phyloP scores from a whole-genome alignment of 2,329 filamentous ascomycete species.

The Penicillium sp. region DNA sequence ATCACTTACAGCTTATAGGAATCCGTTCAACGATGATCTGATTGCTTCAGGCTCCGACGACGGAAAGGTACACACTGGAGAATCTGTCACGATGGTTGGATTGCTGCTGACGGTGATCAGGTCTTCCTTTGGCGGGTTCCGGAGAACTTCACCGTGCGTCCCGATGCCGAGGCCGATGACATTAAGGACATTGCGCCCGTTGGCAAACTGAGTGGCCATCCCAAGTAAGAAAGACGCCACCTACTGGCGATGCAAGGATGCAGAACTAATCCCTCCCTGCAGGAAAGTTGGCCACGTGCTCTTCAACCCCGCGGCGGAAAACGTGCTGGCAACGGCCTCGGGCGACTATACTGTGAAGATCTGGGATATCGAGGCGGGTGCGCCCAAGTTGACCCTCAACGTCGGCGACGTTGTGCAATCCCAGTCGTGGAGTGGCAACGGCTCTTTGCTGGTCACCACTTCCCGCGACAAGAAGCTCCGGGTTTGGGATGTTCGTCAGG shows the following conservation, averaged over 20 bases:
- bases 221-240: constrained; percentile 56
- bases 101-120: constrained; percentile 26
- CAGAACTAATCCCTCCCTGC: constrained; percentile 23
- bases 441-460: constrained; percentile 80
- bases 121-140: constrained; percentile 96
- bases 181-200: constrained; percentile 75
- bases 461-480: constrained; percentile 97
- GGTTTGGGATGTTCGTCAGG: constrained; percentile 94
- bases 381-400: constrained; percentile 69
- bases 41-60: constrained; percentile 94
- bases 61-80: constrained; percentile 59
- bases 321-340: constrained; percentile 89
- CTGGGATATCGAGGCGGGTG: constrained; percentile 83
- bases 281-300: constrained; percentile 97
- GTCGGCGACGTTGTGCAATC: constrained; percentile 92
- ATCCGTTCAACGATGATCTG: constrained; percentile 90
- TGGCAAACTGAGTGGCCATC: constrained; percentile 78
- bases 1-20: constrained; percentile 52
- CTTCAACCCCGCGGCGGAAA: constrained; percentile 94
- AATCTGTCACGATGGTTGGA: not conserved
- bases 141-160: constrained; percentile 75
- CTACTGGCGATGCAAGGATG: constrained; percentile 9
- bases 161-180: constrained; percentile 70
- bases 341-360: constrained; percentile 93
- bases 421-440: constrained; percentile 89